Base-by-base conservation (phyloP, 2,329 filamentous ascomycete genomes). In the Madurella fahalii region DNA sequence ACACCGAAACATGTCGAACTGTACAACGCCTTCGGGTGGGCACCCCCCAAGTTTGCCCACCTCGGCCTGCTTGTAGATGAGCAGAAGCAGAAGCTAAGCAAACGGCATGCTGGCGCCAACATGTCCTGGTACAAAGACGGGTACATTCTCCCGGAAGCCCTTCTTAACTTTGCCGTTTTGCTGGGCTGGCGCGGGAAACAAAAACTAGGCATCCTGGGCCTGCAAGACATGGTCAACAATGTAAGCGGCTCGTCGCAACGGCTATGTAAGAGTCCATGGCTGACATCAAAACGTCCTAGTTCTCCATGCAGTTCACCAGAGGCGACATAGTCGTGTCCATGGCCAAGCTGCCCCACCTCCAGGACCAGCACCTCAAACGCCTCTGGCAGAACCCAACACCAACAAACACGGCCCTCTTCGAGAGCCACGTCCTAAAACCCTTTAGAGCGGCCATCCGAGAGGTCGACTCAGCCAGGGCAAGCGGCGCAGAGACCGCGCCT, bases 261-360 rank as follows among this genome's bases (percentile, higher is more conserved):
- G 11, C 11, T 13, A 30, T 20, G 56, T 44, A 66, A 72, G 51
- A 74, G 48, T 50, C 12, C 47, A 32, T n/a, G 49, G 18, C 37
- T 43, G 25, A 50, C 47, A n/a, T 7, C 7, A 7, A 25, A 16
- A 31, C 37, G 16, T 16, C 37, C 11, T 56, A 90, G 81, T 93
- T 96, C 67, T 84, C 85, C 44, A 78, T 95, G 61, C 91, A 90
- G 66, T 95, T 96, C 72, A 97, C 91, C 2, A 89, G 87, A 63
- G 93, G 93, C 9, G 92, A 96, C 68, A 90, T 92, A 7, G 86
- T 87, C 13, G 89, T 96, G 16, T 84, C 87, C 17, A 81, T 86
- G 48, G 83, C 85, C 47, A 99, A 97, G 67, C 79, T 97, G 15
- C 80, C 83, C 63, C 90, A 85, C 68, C 80, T 97, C 47, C 90